Base-by-base conservation (phyloP, 2,329 filamentous ascomycete species). In the Xylariaceae sp. region DNA sequence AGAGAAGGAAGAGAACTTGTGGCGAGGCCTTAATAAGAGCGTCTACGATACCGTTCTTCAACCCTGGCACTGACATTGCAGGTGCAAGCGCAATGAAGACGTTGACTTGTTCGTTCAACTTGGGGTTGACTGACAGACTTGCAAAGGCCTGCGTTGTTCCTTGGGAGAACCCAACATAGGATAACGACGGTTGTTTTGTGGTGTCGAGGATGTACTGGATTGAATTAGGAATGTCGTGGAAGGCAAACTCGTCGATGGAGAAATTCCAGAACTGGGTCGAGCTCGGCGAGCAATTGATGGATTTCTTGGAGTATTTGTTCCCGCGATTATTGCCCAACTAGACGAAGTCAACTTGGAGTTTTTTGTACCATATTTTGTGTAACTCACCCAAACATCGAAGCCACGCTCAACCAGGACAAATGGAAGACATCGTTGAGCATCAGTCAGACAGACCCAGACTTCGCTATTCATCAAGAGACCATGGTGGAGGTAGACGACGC, bases 301-400 rank as follows among this genome's bases (percentile, higher is more conserved):
- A 93, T 76, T 99, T 99, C 75, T 98, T 99, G 41, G 92, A 96
- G 77, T 99, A 99, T 73, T 99, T 99, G 82, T 99, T 99, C 46
- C 95, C 95, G 31, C 95, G 88, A 70, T 99, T 99, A 74, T 99
- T 99, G 47, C 95, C 95, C 61, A 99, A 82, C 91, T 90, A 58
- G 26, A 37, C 12, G 16, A 7, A 76, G 69, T 58, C 17, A 9
- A 23, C 9, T 23, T 24, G 12, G 47, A 37, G 11, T 29, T 28
- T 16, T 41, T 33, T 1, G 16, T n/a, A 19, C 12, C 6, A 17
- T 24, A 16, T 12, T 21, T 14, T 16, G 12, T 21, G 23, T 23
- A 29, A 77, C 85, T 67, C 75, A 90, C 87, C 91, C 95, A 99
- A 63, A 98, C 94, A 78, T 99, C 95, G 68, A 96, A 99, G 2